phyloP scores from a whole-genome alignment of 345 rosid genomes.

The Clausena lansium region DNA sequence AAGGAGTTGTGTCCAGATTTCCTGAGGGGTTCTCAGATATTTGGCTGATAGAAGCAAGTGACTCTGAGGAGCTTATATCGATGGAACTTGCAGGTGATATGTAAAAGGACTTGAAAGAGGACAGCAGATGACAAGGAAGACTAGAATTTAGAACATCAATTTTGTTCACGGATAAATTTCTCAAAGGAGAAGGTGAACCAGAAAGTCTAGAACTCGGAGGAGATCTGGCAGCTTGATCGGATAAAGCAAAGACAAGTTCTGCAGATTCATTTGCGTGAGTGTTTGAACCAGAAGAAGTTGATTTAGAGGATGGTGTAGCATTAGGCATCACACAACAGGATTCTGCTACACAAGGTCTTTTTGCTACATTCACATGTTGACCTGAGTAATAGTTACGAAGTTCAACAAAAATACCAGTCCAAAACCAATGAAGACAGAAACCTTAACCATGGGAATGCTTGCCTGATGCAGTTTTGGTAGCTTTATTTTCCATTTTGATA shows the following conservation, averaged over 20 bases:
- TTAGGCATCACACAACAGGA: conserved; percentile 8
- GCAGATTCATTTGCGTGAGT: conserved; percentile 2
- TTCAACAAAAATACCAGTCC: not conserved
- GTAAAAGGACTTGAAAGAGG: conserved; percentile 23
- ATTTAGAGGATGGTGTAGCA: conserved; percentile 16
- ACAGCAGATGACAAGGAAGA: conserved; percentile 8
- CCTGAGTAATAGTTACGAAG: conserved; percentile 27
- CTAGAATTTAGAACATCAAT: conserved; percentile 11
- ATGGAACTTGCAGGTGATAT: conserved; percentile 25
- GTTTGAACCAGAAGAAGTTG: conserved; percentile 23
- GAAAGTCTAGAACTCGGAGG: conserved; percentile 12
- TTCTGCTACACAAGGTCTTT: conserved; percentile 26
- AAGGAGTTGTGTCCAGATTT: not conserved
- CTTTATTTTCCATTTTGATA: conserved; percentile 21
- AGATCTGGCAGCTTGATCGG: conserved; percentile 19
- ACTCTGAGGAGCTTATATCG: conserved; percentile 23
- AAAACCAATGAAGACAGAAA: not conserved
- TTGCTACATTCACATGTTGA: conserved; percentile 14
- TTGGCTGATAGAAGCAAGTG: conserved; percentile 15
- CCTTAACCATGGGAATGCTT: not conserved
- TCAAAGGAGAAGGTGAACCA: conserved; percentile 24
- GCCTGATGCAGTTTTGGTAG: conserved; percentile 30
- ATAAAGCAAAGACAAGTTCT: not conserved
- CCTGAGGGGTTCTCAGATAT: conserved; percentile 2
- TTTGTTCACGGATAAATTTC: conserved; percentile 14